Conservation (phyloP, 2,329 filamentous ascomycete genomes). For the Diaporthe citri region DNA sequence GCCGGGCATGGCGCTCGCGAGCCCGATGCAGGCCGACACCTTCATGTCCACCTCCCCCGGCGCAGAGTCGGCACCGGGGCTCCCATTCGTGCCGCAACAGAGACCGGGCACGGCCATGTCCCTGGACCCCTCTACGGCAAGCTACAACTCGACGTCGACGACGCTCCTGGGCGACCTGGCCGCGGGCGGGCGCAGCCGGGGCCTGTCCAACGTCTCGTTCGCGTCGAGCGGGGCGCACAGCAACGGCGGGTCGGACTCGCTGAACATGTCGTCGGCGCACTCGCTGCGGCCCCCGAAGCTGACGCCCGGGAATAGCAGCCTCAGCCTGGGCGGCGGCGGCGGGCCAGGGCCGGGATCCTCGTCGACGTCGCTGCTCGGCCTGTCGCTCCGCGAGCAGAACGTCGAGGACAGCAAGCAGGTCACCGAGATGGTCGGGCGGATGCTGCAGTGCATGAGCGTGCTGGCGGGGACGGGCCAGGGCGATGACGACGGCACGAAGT, state of each 20-base stretch:
- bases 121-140: constrained; percentile 79
- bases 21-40: constrained; percentile 61
- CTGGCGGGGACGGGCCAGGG: constrained; percentile 72
- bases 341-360: constrained; percentile 43
- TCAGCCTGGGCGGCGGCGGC: constrained; percentile 43
- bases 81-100: constrained; percentile 48
- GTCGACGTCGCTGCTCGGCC: constrained; percentile 40
- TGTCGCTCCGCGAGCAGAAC: constrained; percentile 67
- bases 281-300: constrained; percentile 44
- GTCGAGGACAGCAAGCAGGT: constrained; percentile 81
- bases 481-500: constrained; percentile 77
- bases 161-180: constrained; percentile 79
- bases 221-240: constrained; percentile 60
- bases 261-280: constrained; percentile 60
- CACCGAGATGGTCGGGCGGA: constrained; percentile 92
- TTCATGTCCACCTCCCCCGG: constrained; percentile 64
- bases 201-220: constrained; percentile 86
- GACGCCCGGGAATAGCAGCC: constrained; percentile 15
- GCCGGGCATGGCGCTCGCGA: constrained; percentile 66
- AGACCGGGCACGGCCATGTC: constrained; percentile 82
- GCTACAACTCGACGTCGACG: constrained; percentile 83
- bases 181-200: constrained; percentile 76
- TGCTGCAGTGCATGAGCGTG: constrained; percentile 96
- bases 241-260: constrained; percentile 58
- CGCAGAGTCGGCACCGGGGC: constrained; percentile 56